A percentile compares a stretch with the other conserved stretches of the same genome.
These are phyloP conservation scores for Monilinia polystroma DNA, from an alignment of 2,329 filamentous ascomycete species.

Conservation along the genomic window DNA sequence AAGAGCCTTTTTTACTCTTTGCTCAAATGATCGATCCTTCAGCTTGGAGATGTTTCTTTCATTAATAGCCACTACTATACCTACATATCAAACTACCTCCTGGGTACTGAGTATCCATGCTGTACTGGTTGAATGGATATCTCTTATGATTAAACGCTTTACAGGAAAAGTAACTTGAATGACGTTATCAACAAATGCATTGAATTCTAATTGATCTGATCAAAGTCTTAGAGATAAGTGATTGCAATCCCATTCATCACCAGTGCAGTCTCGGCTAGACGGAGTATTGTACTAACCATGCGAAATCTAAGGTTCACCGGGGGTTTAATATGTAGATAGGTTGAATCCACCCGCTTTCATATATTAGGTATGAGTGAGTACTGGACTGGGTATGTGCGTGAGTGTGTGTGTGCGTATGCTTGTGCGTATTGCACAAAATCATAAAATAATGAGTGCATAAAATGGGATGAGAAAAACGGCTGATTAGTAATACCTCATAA, in stretches of 20 bases:
- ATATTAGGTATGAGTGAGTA: no score
- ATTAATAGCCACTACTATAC: background rate
- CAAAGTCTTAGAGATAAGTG: slow-evolving; percentile 15
- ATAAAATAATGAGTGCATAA: background rate
- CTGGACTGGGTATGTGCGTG: no score
- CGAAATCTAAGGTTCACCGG: background rate
- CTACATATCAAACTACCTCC: no score
- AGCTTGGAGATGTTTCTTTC: background rate
- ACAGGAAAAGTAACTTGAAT: background rate
- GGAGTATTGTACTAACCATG: background rate
- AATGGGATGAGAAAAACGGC: no score
- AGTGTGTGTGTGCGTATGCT: no score
- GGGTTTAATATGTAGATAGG: no score
- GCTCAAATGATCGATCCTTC: no score
- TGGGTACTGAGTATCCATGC: no score
- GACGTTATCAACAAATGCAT: slow-evolving; percentile 21
- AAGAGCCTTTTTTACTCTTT: no score
- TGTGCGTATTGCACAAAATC: background rate
- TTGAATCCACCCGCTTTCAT: background rate
- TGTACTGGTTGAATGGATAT: no score
- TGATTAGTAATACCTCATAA: background rate
- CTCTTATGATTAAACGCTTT: background rate
- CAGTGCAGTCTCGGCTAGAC: background rate
- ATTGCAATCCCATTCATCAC: background rate
- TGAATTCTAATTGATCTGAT: slow-evolving; percentile 22